Evolutionary conservation across 768 basidiomycete genomes (phyloP).

Genomic region (Pleurotus sapidus): DNA sequence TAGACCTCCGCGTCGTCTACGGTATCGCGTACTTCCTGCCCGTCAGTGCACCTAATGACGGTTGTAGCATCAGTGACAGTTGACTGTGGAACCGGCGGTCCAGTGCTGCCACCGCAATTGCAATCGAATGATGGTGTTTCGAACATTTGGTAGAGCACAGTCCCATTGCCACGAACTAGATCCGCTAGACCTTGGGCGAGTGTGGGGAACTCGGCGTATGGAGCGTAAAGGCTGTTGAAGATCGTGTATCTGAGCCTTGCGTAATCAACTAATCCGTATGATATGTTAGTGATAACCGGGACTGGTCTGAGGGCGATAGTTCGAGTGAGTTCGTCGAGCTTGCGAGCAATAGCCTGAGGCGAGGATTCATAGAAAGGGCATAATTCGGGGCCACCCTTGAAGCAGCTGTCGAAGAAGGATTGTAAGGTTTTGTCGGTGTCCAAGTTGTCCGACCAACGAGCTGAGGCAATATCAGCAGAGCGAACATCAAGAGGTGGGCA

Average conservation of each 20-base stretch:
- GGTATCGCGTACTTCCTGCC: slow-evolving; percentile 11
- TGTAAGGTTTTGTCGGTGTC: slow-evolving; percentile 19
- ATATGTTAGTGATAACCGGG: slow-evolving; percentile 11
- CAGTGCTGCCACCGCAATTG: background rate
- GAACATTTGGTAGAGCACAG: slow-evolving; percentile 9
- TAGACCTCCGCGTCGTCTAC: slow-evolving; percentile 10
- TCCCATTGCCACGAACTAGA: slow-evolving; percentile 21
- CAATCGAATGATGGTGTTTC: background rate
- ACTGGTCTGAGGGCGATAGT: slow-evolving; percentile 15
- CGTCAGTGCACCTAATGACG: slow-evolving; percentile 18
- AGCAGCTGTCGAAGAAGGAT: slow-evolving; percentile 18
- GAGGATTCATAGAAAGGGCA: slow-evolving; percentile 21
- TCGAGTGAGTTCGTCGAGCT: slow-evolving; percentile 12
- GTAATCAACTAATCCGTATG: slow-evolving; percentile 21
- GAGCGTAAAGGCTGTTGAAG: slow-evolving; percentile 18
- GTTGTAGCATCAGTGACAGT: slow-evolving; percentile 8
- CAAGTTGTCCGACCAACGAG: slow-evolving; percentile 7
- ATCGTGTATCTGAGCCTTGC: slow-evolving; percentile 14
- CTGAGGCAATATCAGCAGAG: background rate
- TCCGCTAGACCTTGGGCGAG: slow-evolving; percentile 19
- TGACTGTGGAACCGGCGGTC: background rate
- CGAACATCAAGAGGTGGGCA: background rate
- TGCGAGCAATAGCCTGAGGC: slow-evolving; percentile 11
- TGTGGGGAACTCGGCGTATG: slow-evolving; percentile 13
- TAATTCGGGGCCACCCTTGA: slow-evolving; percentile 13